Evolutionary conservation across 176 grass and related monocot genomes (phyloP), one percentile per base, ranked within the genome.

Genomic region (Carex pumila): DNA sequence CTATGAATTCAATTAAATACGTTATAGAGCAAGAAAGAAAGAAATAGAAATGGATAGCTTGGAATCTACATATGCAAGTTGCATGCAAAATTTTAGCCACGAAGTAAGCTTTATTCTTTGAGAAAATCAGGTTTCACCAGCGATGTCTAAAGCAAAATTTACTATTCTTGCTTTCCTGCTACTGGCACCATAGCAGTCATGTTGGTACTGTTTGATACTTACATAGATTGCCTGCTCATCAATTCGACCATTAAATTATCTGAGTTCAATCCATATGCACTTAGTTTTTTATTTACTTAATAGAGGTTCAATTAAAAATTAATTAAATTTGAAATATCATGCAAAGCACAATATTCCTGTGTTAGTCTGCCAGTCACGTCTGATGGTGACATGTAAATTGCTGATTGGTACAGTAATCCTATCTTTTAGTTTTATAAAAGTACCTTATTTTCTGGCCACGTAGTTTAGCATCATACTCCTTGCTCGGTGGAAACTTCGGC

Each of bases 401-500:
- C 71, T 54, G 21, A 30, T 6, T 1, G 12, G 32, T 66, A 65
- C 1, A 25, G 25, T 82, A 54, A 66, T 68, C 12, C 12, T 13
- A 68, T 83, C 1, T 68, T 68, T 53, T 29, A 55, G 21, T 54
- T 83, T 54, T 12, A 30, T 45, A 1, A 19, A 83, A 19, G 10
- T 54, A 83, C 80, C 90, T 89, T 22, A 76, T 86, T 89, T 92
- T 92, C 70, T 94, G 89, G 79, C 94, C 86, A 59, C 83, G 88
- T 47, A 97, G 87, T 79, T 91, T 97, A 37, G 85, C 87, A 84
- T 94, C 90, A 62, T 94, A 97, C 84, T 97, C 94, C 86, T 97
- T 97, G 87, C 92, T 97, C 92, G 94, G 92, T 78, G 94, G 88
- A 88, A 90, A 91, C 83, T 87, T 97, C 1, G 94, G 90, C 75